Percentiles rank a stretch among this genome's conserved stretches.
Evolutionary conservation across 1,284 basidiomycete genomes (phyloP).

Genomic region (Apiotrichum gracile): DNA sequence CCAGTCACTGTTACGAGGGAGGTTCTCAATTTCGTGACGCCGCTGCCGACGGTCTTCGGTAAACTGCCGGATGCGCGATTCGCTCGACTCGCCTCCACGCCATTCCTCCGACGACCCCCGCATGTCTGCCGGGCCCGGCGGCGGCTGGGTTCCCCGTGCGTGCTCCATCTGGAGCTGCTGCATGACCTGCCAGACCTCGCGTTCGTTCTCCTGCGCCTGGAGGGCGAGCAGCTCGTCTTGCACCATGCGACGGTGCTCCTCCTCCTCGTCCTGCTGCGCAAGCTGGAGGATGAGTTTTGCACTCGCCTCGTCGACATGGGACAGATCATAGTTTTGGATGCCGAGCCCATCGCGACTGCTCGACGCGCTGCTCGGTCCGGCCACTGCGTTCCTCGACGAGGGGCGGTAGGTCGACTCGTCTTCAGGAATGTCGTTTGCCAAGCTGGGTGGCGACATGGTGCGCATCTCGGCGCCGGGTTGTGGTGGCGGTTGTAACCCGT

Average conservation of each 20-base stretch:
- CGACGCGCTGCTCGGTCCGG: conserved; percentile 15
- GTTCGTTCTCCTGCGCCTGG: conserved; percentile 42
- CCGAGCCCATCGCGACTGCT: not conserved
- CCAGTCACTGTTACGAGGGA: not conserved
- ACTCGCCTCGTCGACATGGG: not conserved
- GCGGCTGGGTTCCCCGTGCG: no score
- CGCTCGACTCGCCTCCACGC: no score
- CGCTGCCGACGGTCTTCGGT: conserved; percentile 26
- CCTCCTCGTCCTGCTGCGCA: conserved; percentile 34
- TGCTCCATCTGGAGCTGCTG: conserved; percentile 1
- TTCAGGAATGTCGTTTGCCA: not conserved
- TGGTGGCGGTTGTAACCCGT: not conserved
- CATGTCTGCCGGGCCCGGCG: no score
- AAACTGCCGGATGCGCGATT: conserved; percentile 13
- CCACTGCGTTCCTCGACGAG: not conserved
- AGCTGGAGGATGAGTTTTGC: conserved; percentile 28
- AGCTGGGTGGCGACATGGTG: not conserved
- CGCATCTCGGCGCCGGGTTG: not conserved
- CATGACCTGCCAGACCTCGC: conserved; percentile 25
- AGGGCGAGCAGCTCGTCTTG: conserved; percentile 39
- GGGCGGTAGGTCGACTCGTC: conserved; percentile 7
- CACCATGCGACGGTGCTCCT: conserved; percentile 15
- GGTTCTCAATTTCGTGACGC: conserved; percentile 7
- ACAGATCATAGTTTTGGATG: not conserved
- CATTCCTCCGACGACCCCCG: no score